Conservation (phyloP, 257 asterid species). For the Coffea eugenioides region DNA sequence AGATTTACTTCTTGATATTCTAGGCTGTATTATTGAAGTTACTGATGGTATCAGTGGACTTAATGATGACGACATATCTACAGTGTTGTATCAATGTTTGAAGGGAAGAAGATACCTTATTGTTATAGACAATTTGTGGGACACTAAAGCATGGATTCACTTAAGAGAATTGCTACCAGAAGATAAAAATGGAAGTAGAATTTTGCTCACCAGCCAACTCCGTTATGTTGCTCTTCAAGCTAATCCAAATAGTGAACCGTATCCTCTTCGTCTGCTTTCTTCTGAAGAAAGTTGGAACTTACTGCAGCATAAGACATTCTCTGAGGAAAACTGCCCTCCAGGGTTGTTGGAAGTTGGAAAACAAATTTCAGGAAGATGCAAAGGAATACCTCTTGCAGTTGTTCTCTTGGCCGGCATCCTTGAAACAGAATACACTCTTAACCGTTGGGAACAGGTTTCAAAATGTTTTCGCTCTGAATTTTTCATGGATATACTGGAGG, state of each 20-base stretch:
- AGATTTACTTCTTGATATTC: background rate
- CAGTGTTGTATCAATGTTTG: background rate
- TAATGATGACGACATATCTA: background rate
- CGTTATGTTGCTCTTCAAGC: background rate
- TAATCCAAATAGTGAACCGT: background rate
- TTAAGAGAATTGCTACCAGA: background rate
- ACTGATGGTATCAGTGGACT: background rate
- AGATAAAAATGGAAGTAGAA: background rate
- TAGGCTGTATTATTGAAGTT: background rate
- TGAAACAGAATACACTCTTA: background rate
- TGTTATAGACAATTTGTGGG: conserved; percentile 11
- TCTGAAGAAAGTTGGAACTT: conserved; percentile 9
- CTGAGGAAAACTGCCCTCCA: background rate
- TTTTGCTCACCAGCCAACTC: conserved; percentile 1
- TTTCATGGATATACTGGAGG: background rate
- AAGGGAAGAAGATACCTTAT: background rate
- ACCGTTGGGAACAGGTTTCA: background rate
- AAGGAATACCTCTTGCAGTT: conserved; percentile 8
- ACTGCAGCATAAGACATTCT: background rate
- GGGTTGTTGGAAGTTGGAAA: background rate
- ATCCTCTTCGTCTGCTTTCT: background rate
- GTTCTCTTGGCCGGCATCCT: background rate
- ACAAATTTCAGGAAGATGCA: background rate
- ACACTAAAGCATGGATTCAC: conserved; percentile 1
- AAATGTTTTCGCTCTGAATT: background rate